These are phyloP conservation scores for Solanum piurae DNA, from an alignment of 257 asterid genomes.

Conservation along the genomic window DNA sequence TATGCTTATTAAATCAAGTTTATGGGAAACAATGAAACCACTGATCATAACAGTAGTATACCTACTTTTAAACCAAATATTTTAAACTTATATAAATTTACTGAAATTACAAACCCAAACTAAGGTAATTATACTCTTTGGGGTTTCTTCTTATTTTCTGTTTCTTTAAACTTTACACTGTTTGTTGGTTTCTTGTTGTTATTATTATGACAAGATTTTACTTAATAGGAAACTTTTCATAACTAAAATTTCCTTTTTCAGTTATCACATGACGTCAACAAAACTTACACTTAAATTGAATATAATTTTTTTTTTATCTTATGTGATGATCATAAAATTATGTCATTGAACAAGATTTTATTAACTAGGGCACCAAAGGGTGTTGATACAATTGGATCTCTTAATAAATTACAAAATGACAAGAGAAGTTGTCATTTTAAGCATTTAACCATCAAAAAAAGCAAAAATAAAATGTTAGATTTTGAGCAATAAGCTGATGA, in stretches of 20 bases:
- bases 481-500: background rate
- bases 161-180: background rate
- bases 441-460: background rate
- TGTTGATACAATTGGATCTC: background rate
- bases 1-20: background rate
- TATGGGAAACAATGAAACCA: background rate
- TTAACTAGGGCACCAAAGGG: background rate
- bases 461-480: background rate
- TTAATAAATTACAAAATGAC: background rate
- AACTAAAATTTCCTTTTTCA: background rate
- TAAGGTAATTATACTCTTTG: background rate
- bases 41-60: background rate
- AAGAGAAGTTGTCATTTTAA: background rate
- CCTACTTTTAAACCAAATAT: background rate
- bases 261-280: background rate
- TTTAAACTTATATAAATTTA: background rate
- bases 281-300: background rate
- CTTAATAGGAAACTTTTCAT: background rate
- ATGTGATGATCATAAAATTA: background rate
- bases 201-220: background rate
- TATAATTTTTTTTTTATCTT: background rate
- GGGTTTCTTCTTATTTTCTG: background rate
- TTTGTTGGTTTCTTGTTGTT: background rate
- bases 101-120: background rate
- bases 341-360: background rate